Base-by-base conservation (phyloP, 1,284 basidiomycete species). In the Termitomyces sp. region DNA sequence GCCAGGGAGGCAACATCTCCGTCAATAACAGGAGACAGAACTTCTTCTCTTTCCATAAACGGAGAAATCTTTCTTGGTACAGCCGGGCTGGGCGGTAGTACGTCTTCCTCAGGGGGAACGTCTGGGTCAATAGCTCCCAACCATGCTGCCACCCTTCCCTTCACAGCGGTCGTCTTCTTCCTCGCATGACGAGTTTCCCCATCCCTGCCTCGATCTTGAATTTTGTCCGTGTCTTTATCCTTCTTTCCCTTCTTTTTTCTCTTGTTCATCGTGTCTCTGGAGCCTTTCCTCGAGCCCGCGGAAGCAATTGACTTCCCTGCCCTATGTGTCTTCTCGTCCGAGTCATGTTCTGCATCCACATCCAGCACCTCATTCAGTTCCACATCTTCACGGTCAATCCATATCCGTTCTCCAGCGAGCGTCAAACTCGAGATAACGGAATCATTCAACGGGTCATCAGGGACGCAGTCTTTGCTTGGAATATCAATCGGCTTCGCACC, bases 111-210 rank as follows among this genome's bases (percentile, higher is more conserved):
- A 17, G 78, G 80, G 2, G 81, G 74, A 10, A 68, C 70, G 31
- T 74, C 79, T 9, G 78, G 73, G 52, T 83, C 81, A 48, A 88
- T 80, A 19, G 71, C 77, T 39, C 83, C 86, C 54, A 90, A 62
- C 88, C 88, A 90, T 12, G 83, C 86, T n/a, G 86, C 75, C 12
- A 90, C 82, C n/a, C 85, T 72, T 2, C 86, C 85, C 58, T 85
- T 85, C 15, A 83, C 81, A 45, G 79, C 80, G 58, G 60, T 69
- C 41, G 74, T 68, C 47, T 80, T 68, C 60, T 59, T 66, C 39
- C 62, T 61, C 28, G 40, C 3, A 24, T 33, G 24, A 43, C 24
- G 28, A 13, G 39, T 40, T 12, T 56, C 54, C 61, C 61, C 63
- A 44, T 64, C 68, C 54, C 62, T 68, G 38, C 60, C 57, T 61